Evolutionary conservation across 2,329 filamentous ascomycete species (phyloP).

Genomic region (Colletotrichum sp.): DNA sequence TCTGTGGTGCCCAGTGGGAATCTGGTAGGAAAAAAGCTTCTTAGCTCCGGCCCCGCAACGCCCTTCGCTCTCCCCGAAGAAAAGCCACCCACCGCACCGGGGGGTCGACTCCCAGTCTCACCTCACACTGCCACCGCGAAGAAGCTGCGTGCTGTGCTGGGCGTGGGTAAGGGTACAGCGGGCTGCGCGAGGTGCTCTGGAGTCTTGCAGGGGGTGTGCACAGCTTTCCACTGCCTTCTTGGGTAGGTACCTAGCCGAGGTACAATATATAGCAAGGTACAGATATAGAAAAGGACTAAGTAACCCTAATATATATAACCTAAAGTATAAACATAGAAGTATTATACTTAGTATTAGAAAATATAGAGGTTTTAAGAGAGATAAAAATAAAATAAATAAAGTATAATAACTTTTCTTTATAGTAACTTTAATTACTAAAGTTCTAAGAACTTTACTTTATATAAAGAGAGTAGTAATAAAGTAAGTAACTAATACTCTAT

Average conservation of each 20-base stretch:
- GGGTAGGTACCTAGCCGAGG: background rate
- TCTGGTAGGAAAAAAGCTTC: background rate
- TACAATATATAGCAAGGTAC: no score
- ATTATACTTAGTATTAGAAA: no score
- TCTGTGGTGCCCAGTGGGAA: background rate
- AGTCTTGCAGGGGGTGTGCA: background rate
- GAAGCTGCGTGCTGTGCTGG: background rate
- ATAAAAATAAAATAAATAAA: no score
- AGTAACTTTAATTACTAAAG: no score
- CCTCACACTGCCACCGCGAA: background rate
- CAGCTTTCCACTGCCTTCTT: background rate
- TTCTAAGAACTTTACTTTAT: no score
- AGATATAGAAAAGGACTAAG: no score
- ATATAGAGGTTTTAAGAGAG: no score
- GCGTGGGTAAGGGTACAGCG: conserved; percentile 5
- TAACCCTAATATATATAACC: no score
- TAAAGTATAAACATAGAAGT: no score
- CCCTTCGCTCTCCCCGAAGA: conserved; percentile 5
- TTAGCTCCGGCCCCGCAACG: background rate
- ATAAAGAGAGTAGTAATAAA: no score
- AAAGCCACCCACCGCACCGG: background rate
- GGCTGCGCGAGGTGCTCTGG: background rate
- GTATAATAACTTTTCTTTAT: no score
- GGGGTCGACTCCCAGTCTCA: background rate
- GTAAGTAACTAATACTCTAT: no score